These are phyloP conservation scores for Pichia sp. DNA, from an alignment of 1,139 yeast species.

Conservation along the genomic window DNA sequence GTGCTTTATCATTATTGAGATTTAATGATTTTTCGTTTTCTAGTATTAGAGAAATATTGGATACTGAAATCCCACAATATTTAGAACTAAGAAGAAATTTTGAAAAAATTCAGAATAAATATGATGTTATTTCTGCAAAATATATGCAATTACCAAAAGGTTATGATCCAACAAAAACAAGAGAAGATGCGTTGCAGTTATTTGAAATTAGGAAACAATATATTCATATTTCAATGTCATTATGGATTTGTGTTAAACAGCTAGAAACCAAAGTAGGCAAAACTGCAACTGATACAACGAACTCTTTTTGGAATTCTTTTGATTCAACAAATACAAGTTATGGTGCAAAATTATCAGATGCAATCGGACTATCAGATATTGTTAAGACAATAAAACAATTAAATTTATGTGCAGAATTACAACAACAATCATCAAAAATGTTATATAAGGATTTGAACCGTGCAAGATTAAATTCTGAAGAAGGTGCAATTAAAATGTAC, in stretches of 20 bases:
- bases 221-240: constrained; percentile 57
- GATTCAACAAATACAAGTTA: too few relatives aligned
- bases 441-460: constrained; percentile 27
- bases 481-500: constrained; percentile 44
- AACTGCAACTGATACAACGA: constrained; percentile 44
- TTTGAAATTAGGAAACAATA: constrained; percentile 66
- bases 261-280: constrained; percentile 53
- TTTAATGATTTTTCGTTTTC: constrained; percentile 39
- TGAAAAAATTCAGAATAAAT: constrained; percentile 59
- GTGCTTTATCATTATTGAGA: constrained; percentile 39
- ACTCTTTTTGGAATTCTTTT: constrained; percentile 30
- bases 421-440: constrained; percentile 30
- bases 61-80: constrained; percentile 47
- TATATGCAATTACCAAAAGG: constrained; percentile 57
- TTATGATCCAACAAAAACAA: constrained; percentile 54
- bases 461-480: constrained; percentile 65
- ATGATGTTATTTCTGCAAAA: constrained; percentile 54
- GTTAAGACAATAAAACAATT: constrained; percentile 28
- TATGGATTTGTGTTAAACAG: constrained; percentile 49
- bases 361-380: constrained; percentile 6
- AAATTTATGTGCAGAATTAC: constrained; percentile 32
- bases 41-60: constrained; percentile 37
- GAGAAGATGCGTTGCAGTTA: constrained; percentile 78
- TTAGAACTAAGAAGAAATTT: constrained; percentile 49
- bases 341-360: too few relatives aligned